Evolutionary conservation across 805 yeast species (phyloP), one percentile per base, ranked within the genome.

Genomic region (Jamesozyma hellenica): DNA sequence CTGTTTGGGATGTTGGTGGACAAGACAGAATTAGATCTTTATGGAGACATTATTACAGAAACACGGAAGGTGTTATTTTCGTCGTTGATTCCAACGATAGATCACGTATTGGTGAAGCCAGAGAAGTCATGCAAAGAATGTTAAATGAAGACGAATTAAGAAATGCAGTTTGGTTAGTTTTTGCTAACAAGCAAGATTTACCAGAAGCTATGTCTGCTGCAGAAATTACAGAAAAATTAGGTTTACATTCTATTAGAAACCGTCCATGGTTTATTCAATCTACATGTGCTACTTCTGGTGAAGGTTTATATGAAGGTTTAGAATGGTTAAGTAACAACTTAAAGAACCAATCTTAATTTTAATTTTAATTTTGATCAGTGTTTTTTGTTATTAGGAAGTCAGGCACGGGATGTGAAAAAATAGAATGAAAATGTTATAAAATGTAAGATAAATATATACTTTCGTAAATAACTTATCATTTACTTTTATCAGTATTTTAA

Each of bases 1-100:
- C 95, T 45, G 96, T 87, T 50, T 87, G 96, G 97, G 97, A 90
- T 77, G 96, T 88, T 56, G 97, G 97, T 82, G 97, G 97, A 77
- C 97, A 90, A 74, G 96, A 87, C 69, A 88, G 88, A 72, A 90
- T 90, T 62, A 84, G 97, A 72, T 96, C 97, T 44, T 74, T 90
- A 67, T 90, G 97, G 97, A 83, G 96, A 78, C 94, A 90, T 70
- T 90, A 90, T 68, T 90, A 79, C 84, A 95, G 90, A 71, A 90
- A 90, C 77, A 87, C 96, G 46, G 96, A 90, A 70, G 96, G 96
- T 73, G 85, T 90, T 63, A 88, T 90, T 65, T 90, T 88, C 64
- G 97, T 90, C 49, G 95, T 90, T 55, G 97, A 90, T 73, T 84
- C 95, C 47, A 87, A 88, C 71, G 97, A 90, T 70, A 84, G 96